Evolutionary conservation across 2,329 filamentous ascomycete genomes (phyloP).

Genomic region (Diplodia scrobiculata): DNA sequence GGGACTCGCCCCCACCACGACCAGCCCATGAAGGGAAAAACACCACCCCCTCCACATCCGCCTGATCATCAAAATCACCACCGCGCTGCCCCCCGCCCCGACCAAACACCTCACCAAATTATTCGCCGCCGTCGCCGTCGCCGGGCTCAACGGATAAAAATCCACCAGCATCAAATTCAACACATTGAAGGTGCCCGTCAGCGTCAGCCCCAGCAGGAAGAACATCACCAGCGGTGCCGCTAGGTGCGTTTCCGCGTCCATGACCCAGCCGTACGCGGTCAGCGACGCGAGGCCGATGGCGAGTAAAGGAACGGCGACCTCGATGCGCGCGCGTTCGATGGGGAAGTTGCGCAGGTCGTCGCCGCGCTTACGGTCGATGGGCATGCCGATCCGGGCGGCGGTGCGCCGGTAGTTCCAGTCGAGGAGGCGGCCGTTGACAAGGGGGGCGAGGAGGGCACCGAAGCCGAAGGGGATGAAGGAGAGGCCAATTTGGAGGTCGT

Average conservation of each 20-base stretch:
- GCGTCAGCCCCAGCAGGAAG: conserved; percentile 53
- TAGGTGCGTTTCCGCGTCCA: conserved; percentile 38
- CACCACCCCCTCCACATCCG: conserved; percentile 50
- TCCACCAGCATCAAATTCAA: conserved; percentile 46
- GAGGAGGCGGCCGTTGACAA: conserved; percentile 58
- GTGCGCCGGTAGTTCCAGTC: conserved; percentile 73
- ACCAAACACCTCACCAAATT: conserved; percentile 41
- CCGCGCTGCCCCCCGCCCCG: conserved; percentile 43
- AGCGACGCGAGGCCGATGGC: conserved; percentile 40
- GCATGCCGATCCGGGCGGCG: conserved; percentile 62
- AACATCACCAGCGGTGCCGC: conserved; percentile 52
- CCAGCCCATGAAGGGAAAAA: conserved; percentile 50
- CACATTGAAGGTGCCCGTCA: conserved; percentile 60
- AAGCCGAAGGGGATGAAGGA: conserved; percentile 46
- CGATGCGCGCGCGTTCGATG: conserved; percentile 49
- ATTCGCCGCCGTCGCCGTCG: conserved; percentile 44
- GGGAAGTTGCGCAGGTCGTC: conserved; percentile 54
- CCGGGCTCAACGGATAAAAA: conserved; percentile 41
- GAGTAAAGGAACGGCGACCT: conserved; percentile 42
- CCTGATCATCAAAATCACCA: conserved; percentile 48
- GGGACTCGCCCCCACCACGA: conserved; percentile 46
- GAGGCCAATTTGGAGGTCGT: conserved; percentile 51
- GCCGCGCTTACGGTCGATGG: conserved; percentile 60
- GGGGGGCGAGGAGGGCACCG: conserved; percentile 43
- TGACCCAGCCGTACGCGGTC: conserved; percentile 47